Evolutionary conservation across 768 basidiomycete genomes (phyloP), one percentile per base, ranked within the genome.

Genomic region (Macrocybe gigantea): DNA sequence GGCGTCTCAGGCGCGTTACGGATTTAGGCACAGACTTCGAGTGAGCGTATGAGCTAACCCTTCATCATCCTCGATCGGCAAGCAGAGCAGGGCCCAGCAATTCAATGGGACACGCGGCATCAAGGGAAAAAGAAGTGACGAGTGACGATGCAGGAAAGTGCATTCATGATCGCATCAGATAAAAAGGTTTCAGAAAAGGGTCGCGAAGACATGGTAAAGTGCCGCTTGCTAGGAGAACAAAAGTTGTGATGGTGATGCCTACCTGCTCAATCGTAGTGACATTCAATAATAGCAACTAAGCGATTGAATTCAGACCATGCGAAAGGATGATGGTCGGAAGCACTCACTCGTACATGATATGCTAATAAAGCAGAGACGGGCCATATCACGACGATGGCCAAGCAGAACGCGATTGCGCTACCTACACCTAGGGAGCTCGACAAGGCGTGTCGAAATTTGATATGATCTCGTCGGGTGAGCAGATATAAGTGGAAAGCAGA

Each of bases 251-350:
- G 33, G 12, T 30, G 33, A 45, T 39, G 60, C 80, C 64, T 63
- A 88, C 87, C 78, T 93, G 91, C 69, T 97, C 94, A 52, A 97
- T 93, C n/a, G 93, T 97, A 7, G 94, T 96, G 33, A 92, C 75
- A 64, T 95, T 94, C 53, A 93, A 71, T 32, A 93, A 62, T 45
- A 95, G 67, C 41, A 97, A 74, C 85, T 90, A 62, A 33, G 50
- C 44, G 48, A 22, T n/a, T 15, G 46, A 41, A 41, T 9, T 7
- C 12, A 37, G 38, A 29, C 22, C 22, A 22, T 22, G 22, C 4
- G 22, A 22, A 22, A 22, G 22, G 22, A 22, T 22, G 22, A 22
- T 22, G 22, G 22, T 22, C 22, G 22, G 22, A 22, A 29, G 14
- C 5, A 70, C 88, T 60, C 64, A 93, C 92, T 65, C 93, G 76